Base-by-base conservation (phyloP, 1,284 basidiomycete genomes). In the Pascua guehoae region DNA sequence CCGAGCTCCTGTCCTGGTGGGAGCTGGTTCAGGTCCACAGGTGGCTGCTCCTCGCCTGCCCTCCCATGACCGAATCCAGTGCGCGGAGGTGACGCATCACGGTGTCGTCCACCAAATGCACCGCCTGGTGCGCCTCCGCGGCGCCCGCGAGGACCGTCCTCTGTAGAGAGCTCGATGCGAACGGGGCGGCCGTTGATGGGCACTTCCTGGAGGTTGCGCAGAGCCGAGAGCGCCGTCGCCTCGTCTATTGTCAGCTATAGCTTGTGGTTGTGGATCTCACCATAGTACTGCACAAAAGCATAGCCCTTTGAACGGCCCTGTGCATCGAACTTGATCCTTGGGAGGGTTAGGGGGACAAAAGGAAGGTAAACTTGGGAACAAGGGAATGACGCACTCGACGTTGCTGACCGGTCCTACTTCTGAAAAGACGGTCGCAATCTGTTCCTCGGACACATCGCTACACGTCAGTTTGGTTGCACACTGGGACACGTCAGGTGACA, bases 271-370 rank as follows among this genome's bases (percentile, higher is more conserved):
- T 38, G 46, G 14, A 45, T 45, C 84, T 76, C 82, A 93, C 91
- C 91, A 68, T 89, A 87, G 74, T 92, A 97, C 83, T 96, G 92
- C 80, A 93, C 94, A 74, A 97, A 97, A 12, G 94, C 95, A 73
- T 96, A 98, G 14, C 96, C 95, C 78, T 91, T 92, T 49, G 93
- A 90, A 75, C 95, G 92, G 56, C 94, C 93, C 58, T 92, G 89
- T 66, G 91, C 83, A 80, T 98, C 95, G 78, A 93, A 97, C 52
- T 98, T 94, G 62, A 96, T 85, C 71, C 93, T 94, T 70, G 7
- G 24, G 24, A 32, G 24, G 24, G 24, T 32, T 32, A 32, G 24
- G 7, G 24, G 24, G 24, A 32, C 24, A 32, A 32, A 32, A 32
- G 24, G 24, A 32, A 32, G 8, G 51, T 58, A 12, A 53, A 51